Conservation (phyloP, 441 rosid genomes). For the Mallotus repandus region DNA sequence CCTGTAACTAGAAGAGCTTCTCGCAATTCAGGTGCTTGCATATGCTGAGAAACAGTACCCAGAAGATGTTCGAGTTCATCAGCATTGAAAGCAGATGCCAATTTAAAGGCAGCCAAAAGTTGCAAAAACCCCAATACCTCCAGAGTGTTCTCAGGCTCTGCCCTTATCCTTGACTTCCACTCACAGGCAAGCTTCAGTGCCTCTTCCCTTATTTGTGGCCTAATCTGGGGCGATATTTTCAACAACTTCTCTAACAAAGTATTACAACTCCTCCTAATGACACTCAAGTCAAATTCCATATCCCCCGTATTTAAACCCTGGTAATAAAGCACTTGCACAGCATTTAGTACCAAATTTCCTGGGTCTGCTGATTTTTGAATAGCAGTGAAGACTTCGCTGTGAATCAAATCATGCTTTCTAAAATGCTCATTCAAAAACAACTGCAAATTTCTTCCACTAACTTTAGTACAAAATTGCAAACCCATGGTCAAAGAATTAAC, state of each 20-base stretch:
- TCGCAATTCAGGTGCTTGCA: slow-evolving; percentile 25
- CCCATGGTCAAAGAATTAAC: neutral
- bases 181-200: slow-evolving; percentile 37
- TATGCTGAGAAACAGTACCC: slow-evolving; percentile 20
- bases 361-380: slow-evolving; percentile 28
- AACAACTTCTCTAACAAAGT: slow-evolving; percentile 37
- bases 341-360: slow-evolving; percentile 36
- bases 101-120: slow-evolving; percentile 42
- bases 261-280: slow-evolving; percentile 36
- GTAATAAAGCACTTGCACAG: slow-evolving; percentile 38
- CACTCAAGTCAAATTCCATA: slow-evolving; percentile 21
- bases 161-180: slow-evolving; percentile 37
- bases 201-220: slow-evolving; percentile 32
- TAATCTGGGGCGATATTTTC: slow-evolving; percentile 26
- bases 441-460: slow-evolving; percentile 16
- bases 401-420: slow-evolving; percentile 18
- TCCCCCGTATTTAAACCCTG: slow-evolving; percentile 16
- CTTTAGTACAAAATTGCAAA: neutral
- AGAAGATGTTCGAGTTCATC: slow-evolving; percentile 30
- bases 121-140: slow-evolving; percentile 42
- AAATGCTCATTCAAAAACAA: slow-evolving; percentile 20
- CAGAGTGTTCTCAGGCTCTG: slow-evolving; percentile 22
- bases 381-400: slow-evolving; percentile 9
- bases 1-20: slow-evolving; percentile 33
- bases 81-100: slow-evolving; percentile 31